Evolutionary conservation across 352 stramenopile genomes (phyloP).

Genomic region (Phytophthora citrophthora): DNA sequence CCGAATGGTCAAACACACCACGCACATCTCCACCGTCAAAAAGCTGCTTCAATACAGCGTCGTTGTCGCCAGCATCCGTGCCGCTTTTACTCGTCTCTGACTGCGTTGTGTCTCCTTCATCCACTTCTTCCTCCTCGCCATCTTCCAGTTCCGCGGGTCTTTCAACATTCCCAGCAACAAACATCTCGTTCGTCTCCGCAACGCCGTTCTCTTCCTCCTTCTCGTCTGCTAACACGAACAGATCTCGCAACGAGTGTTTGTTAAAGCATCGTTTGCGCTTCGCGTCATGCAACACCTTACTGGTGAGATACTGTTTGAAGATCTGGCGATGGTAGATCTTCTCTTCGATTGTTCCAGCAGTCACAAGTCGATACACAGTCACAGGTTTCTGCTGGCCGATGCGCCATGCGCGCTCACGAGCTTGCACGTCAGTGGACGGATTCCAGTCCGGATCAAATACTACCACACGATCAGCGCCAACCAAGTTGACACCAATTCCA

Average conservation of each 20-base stretch:
- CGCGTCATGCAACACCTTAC: constrained; percentile 96
- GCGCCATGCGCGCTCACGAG: constrained; percentile 97
- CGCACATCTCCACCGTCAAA: constrained; percentile 93
- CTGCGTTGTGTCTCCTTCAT: constrained; percentile 8
- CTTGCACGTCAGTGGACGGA: constrained; percentile 96
- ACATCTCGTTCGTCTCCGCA: constrained; percentile 94
- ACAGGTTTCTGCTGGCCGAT: constrained; percentile 91
- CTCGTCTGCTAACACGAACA: constrained; percentile 93
- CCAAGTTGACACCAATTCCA: constrained; percentile 97
- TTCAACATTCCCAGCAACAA: constrained; percentile 86
- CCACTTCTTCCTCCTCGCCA: constrained; percentile 31
- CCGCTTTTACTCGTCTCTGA: constrained; percentile 4
- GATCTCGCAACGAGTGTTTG: constrained; percentile 94
- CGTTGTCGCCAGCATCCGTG: constrained; percentile 64
- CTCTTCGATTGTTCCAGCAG: constrained; percentile 98
- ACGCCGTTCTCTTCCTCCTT: constrained; percentile 60
- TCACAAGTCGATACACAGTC: constrained; percentile 94
- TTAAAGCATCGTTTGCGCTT: constrained; percentile 98
- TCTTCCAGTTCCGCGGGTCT: constrained; percentile 57
- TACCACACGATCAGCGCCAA: constrained; percentile 95
- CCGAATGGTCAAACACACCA: constrained; percentile 96
- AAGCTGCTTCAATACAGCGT: constrained; percentile 89
- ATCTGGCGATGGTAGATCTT: constrained; percentile 99
- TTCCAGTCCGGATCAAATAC: constrained; percentile 99
- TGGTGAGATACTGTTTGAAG: constrained; percentile 99